Evolutionary conservation across 208 protist species (phyloP).

Genomic region (Lotmaria passim): DNA sequence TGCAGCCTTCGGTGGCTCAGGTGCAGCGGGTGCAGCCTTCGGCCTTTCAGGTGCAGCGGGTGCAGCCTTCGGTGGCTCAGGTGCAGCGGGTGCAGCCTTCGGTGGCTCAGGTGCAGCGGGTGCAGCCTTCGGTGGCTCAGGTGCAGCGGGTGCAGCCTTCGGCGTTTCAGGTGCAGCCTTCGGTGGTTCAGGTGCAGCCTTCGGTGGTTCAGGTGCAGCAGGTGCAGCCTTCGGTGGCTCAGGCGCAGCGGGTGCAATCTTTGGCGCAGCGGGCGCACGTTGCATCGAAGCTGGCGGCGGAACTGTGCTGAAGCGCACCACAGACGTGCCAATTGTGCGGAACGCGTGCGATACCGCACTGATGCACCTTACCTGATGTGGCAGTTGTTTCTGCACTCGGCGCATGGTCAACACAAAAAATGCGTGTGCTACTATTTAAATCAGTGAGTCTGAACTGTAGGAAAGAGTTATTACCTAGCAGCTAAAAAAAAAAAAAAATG

Average conservation of each 20-base stretch:
- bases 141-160: constrained; percentile 17
- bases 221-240: no score
- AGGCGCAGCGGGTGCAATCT: no score
- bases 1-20: constrained; percentile 28
- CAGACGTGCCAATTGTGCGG: background rate
- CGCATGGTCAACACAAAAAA: background rate
- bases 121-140: constrained; percentile 21
- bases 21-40: constrained; percentile 14
- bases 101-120: constrained; percentile 25
- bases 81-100: constrained; percentile 10
- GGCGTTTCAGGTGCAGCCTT: constrained; percentile 20
- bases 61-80: constrained; percentile 23
- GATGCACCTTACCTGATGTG: background rate
- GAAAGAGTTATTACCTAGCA: no score
- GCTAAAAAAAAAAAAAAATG: no score
- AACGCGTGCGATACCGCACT: background rate
- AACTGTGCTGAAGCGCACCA: background rate
- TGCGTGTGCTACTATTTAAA: no score
- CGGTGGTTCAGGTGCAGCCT: constrained; percentile 12
- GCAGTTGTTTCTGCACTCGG: constrained; percentile 2
- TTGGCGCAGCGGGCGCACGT: no score
- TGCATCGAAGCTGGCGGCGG: constrained; percentile 13
- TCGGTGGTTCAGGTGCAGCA: constrained; percentile 23
- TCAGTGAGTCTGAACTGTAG: no score
- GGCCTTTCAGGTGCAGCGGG: constrained; percentile 21